Evolutionary conservation across 805 yeast genomes (phyloP).

Genomic region (Candida sanyiensis): DNA sequence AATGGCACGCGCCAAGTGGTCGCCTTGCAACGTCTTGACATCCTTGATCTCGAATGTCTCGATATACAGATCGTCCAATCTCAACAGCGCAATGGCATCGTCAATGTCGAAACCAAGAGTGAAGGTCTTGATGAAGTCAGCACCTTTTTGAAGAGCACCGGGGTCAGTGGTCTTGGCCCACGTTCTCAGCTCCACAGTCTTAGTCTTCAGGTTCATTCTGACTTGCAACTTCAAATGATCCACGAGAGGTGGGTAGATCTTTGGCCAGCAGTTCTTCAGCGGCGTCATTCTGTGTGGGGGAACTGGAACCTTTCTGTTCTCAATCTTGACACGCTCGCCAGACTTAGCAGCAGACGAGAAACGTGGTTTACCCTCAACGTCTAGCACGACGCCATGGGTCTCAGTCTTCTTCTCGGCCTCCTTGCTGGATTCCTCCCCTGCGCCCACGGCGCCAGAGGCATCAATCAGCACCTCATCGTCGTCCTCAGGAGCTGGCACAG

Average conservation of each 20-base stretch:
- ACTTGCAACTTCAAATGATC: slow-evolving; percentile 94
- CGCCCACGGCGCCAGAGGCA: slow-evolving; percentile 28
- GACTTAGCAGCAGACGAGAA: slow-evolving; percentile 67
- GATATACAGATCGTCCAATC: slow-evolving; percentile 92
- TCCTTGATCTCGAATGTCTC: slow-evolving; percentile 97
- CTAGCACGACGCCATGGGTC: slow-evolving; percentile 37
- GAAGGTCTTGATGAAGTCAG: slow-evolving; percentile 93
- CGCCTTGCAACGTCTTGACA: slow-evolving; percentile 92
- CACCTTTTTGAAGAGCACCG: slow-evolving; percentile 96
- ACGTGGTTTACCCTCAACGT: slow-evolving; percentile 84
- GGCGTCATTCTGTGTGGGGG: slow-evolving; percentile 99
- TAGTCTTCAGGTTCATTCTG: slow-evolving; percentile 87
- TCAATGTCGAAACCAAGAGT: slow-evolving; percentile 95
- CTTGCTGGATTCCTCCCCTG: slow-evolving; percentile 12
- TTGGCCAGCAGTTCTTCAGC: slow-evolving; percentile 82
- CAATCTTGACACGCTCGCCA: slow-evolving; percentile 63
- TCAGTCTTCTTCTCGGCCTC: slow-evolving; percentile 22
- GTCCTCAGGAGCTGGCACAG: slow-evolving; percentile 22
- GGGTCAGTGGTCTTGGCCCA: slow-evolving; percentile 77
- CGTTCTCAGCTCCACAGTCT: slow-evolving; percentile 83
- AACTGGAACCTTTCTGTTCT: slow-evolving; percentile 82
- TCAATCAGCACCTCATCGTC: slow-evolving; percentile 35
- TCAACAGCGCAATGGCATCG: slow-evolving; percentile 89
- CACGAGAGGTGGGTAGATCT: slow-evolving; percentile 91
- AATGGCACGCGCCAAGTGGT: slow-evolving; percentile 95